These are phyloP conservation scores for Zygosaccharomyces pseudorouxii DNA, from an alignment of 805 yeast genomes.

Conservation along the genomic window DNA sequence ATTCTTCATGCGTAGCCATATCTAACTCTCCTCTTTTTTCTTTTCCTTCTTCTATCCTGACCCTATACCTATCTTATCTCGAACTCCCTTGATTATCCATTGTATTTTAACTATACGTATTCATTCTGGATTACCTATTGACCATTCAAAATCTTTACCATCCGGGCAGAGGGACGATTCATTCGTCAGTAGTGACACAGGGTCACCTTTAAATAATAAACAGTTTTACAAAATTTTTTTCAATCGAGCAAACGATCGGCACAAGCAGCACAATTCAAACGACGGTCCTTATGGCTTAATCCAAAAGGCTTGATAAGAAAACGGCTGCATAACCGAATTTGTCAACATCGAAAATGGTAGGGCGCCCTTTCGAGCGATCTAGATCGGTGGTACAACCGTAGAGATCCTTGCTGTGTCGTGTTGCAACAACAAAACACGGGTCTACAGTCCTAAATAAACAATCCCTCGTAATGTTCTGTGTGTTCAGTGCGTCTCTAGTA, in stretches of 20 bases:
- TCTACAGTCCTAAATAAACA: not conserved
- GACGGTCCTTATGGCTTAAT: not conserved
- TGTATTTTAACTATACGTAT: not conserved
- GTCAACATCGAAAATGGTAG: not conserved
- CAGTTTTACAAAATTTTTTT: not conserved
- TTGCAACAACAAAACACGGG: not conserved
- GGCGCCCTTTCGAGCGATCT: not conserved
- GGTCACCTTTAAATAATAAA: not conserved
- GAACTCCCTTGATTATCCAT: not conserved
- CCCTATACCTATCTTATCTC: not conserved
- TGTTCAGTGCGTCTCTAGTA: not conserved
- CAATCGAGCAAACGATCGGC: not conserved
- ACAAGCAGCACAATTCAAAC: not conserved
- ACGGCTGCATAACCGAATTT: not conserved
- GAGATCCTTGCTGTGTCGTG: not conserved
- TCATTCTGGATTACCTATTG: no score
- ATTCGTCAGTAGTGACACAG: not conserved
- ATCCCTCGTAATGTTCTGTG: not conserved
- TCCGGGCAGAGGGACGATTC: not conserved
- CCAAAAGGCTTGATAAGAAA: not conserved
- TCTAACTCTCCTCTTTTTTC: not conserved
- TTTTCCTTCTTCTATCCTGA: not conserved
- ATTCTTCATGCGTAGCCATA: constrained; percentile 38
- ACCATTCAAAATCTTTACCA: not conserved
- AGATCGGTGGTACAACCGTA: not conserved